Percentiles rank a stretch among this genome's conserved stretches.
phyloP scores from a whole-genome alignment of 129 eudicot genomes.

The Escallonia rubra region DNA sequence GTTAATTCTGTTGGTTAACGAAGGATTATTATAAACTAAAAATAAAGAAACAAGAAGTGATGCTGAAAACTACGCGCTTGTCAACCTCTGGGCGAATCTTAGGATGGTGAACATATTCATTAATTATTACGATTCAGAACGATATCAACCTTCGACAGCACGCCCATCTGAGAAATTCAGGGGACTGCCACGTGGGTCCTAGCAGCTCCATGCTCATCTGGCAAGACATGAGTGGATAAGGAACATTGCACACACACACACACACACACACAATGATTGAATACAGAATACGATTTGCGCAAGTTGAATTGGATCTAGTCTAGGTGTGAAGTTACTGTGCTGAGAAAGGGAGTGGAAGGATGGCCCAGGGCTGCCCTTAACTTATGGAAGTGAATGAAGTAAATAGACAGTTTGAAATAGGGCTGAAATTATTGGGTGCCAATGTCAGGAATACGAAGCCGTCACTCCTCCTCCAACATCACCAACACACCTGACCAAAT shows the following conservation, averaged over 20 bases:
- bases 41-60: not conserved
- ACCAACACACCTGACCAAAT: slow-evolving; percentile 3
- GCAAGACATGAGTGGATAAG: too few species aligned
- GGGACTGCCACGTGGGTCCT: too few species aligned
- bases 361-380: slow-evolving; percentile 3
- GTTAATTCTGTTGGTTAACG: not conserved
- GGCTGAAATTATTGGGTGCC: slow-evolving; percentile 7
- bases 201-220: too few species aligned
- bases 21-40: not conserved
- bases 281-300: too few species aligned
- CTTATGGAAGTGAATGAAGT: slow-evolving; percentile 28
- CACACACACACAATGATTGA: too few species aligned
- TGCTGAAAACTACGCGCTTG: not conserved
- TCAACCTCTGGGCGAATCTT: slow-evolving; percentile 14
- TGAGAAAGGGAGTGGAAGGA: too few species aligned
- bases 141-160: too few species aligned
- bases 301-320: too few species aligned
- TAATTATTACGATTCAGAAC: not conserved
- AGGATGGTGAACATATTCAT: slow-evolving; percentile 12
- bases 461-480: slow-evolving; percentile 37
- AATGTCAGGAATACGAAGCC: slow-evolving; percentile 16
- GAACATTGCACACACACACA: too few species aligned
- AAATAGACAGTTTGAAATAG: slow-evolving; percentile 9
- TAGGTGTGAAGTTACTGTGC: too few species aligned
- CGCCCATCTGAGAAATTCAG: too few species aligned